A percentile compares a stretch with the other conserved stretches of the same genome.
phyloP scores from a whole-genome alignment of 2,329 filamentous ascomycete species.

The Rugonectria rugulosa region DNA sequence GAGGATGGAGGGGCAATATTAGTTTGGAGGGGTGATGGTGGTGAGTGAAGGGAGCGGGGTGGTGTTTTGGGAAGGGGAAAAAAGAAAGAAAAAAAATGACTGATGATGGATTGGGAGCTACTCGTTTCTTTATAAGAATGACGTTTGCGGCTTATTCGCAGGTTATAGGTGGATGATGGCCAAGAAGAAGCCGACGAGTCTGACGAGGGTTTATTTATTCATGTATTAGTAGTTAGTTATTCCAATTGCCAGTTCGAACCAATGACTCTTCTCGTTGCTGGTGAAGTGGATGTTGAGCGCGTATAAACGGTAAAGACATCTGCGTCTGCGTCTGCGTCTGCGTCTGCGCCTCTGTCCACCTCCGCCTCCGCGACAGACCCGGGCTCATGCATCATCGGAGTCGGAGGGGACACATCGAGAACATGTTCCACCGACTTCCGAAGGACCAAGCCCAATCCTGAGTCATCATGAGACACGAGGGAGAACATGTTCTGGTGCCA shows the following conservation, averaged over 20 bases:
- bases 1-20: constrained; percentile 10
- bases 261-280: background rate
- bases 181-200: too few relatives aligned
- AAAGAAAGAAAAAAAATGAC: too few relatives aligned
- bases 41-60: too few relatives aligned
- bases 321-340: too few relatives aligned
- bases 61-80: background rate
- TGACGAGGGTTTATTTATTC: constrained; percentile 5
- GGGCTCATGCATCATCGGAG: constrained; percentile 33
- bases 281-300: background rate
- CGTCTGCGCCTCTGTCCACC: too few relatives aligned
- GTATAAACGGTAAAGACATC: too few relatives aligned
- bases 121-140: constrained; percentile 3
- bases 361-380: constrained; percentile 38
- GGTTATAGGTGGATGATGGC: background rate
- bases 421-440: constrained; percentile 34
- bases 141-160: constrained; percentile 8
- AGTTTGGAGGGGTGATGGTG: constrained; percentile 3
- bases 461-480: constrained; percentile 21
- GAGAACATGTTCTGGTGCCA: too few relatives aligned
- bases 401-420: constrained; percentile 27
- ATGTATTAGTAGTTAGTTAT: background rate
- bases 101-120: constrained; percentile 10
- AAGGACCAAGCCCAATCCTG: constrained; percentile 17
- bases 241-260: background rate